phyloP scores from a whole-genome alignment of 2,329 filamentous ascomycete species.

The Aspergillus brasiliensis region DNA sequence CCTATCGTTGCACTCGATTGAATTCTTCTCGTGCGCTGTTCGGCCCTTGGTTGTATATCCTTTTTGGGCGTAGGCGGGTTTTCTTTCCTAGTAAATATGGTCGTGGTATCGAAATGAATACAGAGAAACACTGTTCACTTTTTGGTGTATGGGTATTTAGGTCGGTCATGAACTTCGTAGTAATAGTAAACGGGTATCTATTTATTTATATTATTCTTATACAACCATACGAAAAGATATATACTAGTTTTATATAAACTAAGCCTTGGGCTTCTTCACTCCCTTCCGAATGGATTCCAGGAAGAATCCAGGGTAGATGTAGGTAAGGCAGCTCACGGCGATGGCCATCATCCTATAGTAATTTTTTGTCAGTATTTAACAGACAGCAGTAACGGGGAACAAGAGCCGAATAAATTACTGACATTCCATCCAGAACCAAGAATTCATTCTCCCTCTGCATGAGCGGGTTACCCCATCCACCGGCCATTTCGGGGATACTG shows the following conservation, averaged over 20 bases:
- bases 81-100: neutral
- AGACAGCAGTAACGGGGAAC: neutral
- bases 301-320: conserved; percentile 50
- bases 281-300: conserved; percentile 38
- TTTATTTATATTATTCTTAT: neutral
- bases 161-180: too few species aligned
- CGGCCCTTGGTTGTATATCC: neutral
- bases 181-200: neutral
- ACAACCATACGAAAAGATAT: too few species aligned
- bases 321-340: conserved; percentile 43
- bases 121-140: neutral
- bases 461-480: conserved; percentile 51
- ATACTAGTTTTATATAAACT: neutral
- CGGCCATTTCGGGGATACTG: conserved; percentile 54
- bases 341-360: conserved; percentile 48
- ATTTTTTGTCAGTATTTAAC: neutral
- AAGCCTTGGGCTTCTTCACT: conserved; percentile 22
- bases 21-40: neutral
- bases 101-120: neutral
- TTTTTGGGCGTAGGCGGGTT: neutral
- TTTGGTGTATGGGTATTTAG: too few species aligned
- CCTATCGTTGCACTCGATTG: neutral
- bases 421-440: conserved; percentile 52
- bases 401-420: conserved; percentile 24
- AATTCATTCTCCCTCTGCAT: conserved; percentile 53